Evolutionary conservation across 768 basidiomycete genomes (phyloP).

Genomic region (Xanthoconium purpureum): DNA sequence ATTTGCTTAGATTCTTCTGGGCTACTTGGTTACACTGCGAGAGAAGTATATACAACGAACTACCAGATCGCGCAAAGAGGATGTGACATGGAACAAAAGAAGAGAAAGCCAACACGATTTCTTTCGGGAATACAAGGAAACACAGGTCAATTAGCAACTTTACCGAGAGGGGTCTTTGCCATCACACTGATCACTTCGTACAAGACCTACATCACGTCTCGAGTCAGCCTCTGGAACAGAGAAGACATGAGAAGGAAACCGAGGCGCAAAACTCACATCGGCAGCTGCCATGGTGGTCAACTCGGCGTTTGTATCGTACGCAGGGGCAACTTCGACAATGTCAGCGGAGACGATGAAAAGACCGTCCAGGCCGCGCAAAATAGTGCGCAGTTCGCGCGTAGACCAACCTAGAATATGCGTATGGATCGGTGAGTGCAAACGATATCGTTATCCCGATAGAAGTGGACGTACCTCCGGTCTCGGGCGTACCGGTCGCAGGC

Average conservation of each 20-base stretch:
- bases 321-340: conserved; percentile 82
- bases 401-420: conserved; percentile 50
- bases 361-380: conserved; percentile 72
- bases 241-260: background rate
- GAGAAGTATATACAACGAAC: too few relatives aligned
- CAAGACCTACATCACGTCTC: conserved; percentile 48
- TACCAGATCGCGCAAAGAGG: too few relatives aligned
- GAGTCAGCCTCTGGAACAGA: background rate
- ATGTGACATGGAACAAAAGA: background rate
- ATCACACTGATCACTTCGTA: conserved; percentile 76
- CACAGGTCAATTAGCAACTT: conserved; percentile 32
- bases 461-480: conserved; percentile 56
- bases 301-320: conserved; percentile 69
- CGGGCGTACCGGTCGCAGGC: conserved; percentile 82
- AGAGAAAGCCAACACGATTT: background rate
- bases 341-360: conserved; percentile 77
- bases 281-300: conserved; percentile 63
- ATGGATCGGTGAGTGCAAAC: background rate
- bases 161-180: conserved; percentile 76
- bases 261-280: conserved; percentile 39
- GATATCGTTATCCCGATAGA: background rate
- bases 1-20: too few relatives aligned
- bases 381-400: conserved; percentile 75
- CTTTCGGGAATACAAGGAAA: too few relatives aligned
- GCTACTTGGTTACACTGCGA: too few relatives aligned